Conservation (phyloP, 352 stramenopile genomes). For the Aphanomyces invadans region DNA sequence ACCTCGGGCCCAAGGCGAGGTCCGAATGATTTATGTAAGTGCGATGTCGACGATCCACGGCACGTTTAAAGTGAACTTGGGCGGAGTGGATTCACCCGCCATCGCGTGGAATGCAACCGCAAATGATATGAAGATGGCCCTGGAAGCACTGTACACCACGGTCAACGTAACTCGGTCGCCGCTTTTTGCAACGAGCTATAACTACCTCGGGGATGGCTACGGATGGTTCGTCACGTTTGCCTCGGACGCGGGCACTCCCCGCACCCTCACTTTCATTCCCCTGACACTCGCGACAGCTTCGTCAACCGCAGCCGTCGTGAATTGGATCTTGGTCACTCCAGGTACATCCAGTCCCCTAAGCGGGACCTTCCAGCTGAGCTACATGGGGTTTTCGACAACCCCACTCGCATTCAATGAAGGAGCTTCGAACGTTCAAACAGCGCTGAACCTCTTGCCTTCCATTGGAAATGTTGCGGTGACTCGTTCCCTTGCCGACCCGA, state of each 20-base stretch:
- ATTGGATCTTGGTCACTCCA: slow-evolving; percentile 29
- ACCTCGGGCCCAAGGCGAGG: slow-evolving; percentile 22
- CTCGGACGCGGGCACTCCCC: slow-evolving; percentile 32
- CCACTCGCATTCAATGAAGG: slow-evolving; percentile 41
- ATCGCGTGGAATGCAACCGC: slow-evolving; percentile 31
- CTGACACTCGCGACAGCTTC: slow-evolving; percentile 25
- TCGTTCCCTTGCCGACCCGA: slow-evolving; percentile 30
- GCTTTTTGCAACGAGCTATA: slow-evolving; percentile 28
- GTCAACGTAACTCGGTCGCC: slow-evolving; percentile 29
- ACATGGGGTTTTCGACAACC: slow-evolving; percentile 31
- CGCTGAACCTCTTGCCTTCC: slow-evolving; percentile 29
- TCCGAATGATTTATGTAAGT: slow-evolving; percentile 38
- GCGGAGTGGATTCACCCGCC: slow-evolving; percentile 25
- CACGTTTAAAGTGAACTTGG: slow-evolving; percentile 29
- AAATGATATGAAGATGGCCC: slow-evolving; percentile 25
- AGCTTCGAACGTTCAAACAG: slow-evolving; percentile 31
- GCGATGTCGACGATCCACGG: slow-evolving; percentile 33
- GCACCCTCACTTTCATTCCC: slow-evolving; percentile 30
- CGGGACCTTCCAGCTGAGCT: slow-evolving; percentile 35
- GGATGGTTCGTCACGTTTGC: slow-evolving; percentile 43
- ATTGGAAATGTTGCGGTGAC: slow-evolving; percentile 29
- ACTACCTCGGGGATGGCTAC: slow-evolving; percentile 36
- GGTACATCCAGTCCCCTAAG: slow-evolving; percentile 30
- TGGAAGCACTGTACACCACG: slow-evolving; percentile 31
- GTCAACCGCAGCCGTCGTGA: slow-evolving; percentile 28